phyloP scores from a whole-genome alignment of 2,329 filamentous ascomycete genomes.

The Aspergillus niger region DNA sequence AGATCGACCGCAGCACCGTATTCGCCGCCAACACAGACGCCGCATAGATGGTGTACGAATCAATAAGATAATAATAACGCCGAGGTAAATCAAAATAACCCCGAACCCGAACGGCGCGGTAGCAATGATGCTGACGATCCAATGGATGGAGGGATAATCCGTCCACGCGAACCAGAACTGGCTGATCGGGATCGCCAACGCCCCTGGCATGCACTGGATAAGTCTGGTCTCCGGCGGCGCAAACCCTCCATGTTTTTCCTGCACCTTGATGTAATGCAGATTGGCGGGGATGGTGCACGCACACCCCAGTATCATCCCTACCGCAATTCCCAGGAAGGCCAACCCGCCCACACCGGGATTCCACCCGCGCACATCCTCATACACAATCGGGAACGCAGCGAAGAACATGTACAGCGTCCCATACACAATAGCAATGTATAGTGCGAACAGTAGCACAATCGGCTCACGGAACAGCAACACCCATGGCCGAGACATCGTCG shows the following conservation, averaged over 20 bases:
- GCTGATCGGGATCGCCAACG: slow-evolving; percentile 2
- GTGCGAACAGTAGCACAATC: slow-evolving; percentile 3
- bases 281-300: slow-evolving; percentile 2
- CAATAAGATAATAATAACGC: slow-evolving; percentile 4
- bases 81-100: neutral
- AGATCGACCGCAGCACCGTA: neutral
- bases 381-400: slow-evolving; percentile 5
- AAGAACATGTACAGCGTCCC: slow-evolving; percentile 10
- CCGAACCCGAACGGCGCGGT: slow-evolving; percentile 5
- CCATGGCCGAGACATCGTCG: slow-evolving; percentile 1
- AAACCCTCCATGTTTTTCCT: neutral
- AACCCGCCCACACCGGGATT: slow-evolving; percentile 2
- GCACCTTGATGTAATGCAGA: neutral
- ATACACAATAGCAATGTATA: slow-evolving; percentile 7
- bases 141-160: neutral
- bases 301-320: slow-evolving; percentile 1
- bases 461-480: slow-evolving; percentile 3
- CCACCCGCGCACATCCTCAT: slow-evolving; percentile 4
- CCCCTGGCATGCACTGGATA: slow-evolving; percentile 2
- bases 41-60: slow-evolving; percentile 8
- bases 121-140: slow-evolving; percentile 5
- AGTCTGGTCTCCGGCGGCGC: slow-evolving; percentile 1
- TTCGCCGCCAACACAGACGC: slow-evolving; percentile 6
- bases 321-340: neutral
- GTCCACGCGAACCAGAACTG: slow-evolving; percentile 11